Base-by-base conservation (phyloP, 805 yeast species). In the Pichia insulana region DNA sequence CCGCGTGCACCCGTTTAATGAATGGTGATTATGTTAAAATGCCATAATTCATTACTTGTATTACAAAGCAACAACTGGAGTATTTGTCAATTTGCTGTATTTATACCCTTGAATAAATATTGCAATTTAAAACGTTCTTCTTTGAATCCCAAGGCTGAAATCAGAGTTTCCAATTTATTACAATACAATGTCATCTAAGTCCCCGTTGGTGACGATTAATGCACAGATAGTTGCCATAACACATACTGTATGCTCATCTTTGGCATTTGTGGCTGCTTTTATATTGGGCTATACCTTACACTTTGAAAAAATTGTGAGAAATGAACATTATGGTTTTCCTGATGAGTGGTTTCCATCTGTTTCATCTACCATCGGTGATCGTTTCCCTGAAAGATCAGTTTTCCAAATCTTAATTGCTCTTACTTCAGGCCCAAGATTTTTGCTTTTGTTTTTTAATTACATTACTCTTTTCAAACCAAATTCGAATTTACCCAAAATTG, bases 301-400 rank as follows among this genome's bases (percentile, higher is more conserved):
- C 63, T 92, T 79, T 63, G 67, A 82, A 46, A 88, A 92, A 59
- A 92, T 92, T 57, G 96, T 92, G 10, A 70, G 78, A 55, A 92
- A 92, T 59, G 83, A 89, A 37, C 76, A 77, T 49, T 89, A 69
- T 57, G 94, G 95, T 1, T 92, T 87, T 58, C 98, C 98, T 2
- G 92, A 89, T 46, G 98, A 92, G 62, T 92, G 98, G 97, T 90
- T 92, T 58, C 98, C 98, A 2, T 82, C 94, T 55, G 98, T 92
- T 2, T 83, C 95, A 30, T 97, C 98, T 1, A 77, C 98, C 2
- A 92, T 92, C 57, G 98, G 98, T 36, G 98, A 92, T 59, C 65
- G 97, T 46, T 92, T 88, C 59, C 98, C 98, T 0, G 98, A 92
- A 63, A 70, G 98, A 50, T 85, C 96, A 2, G 64, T 92, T 16